Evolutionary conservation across 306 rosid genomes (phyloP).

Genomic region (Cicer judaicum): DNA sequence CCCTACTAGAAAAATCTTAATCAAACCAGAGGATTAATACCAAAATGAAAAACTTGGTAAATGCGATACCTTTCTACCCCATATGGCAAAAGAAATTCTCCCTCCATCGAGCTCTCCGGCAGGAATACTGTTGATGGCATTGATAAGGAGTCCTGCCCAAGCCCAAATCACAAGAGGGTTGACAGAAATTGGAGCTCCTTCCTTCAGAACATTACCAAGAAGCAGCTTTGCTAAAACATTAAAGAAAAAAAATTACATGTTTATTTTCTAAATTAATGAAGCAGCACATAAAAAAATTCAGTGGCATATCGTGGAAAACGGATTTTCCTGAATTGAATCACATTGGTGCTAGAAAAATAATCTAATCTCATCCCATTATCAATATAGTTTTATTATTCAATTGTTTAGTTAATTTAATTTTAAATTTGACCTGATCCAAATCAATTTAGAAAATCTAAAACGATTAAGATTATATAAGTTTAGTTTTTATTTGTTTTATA

Average conservation of each 20-base stretch:
- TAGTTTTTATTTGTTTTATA: neutral
- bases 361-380: neutral
- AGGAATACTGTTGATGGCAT: constrained; percentile 96
- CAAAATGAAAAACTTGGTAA: too few relatives aligned
- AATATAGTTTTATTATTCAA: too few relatives aligned
- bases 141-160: constrained; percentile 99
- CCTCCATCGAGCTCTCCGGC: constrained; percentile 99
- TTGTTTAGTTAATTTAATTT: too few relatives aligned
- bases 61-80: constrained; percentile 96
- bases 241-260: constrained; percentile 32
- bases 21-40: too few relatives aligned
- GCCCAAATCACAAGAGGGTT: constrained; percentile 98
- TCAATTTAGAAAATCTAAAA: neutral
- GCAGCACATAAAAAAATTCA: constrained; percentile 32
- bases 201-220: constrained; percentile 85
- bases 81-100: constrained; percentile 80
- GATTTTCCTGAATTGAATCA: neutral
- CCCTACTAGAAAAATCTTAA: too few relatives aligned
- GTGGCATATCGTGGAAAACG: neutral
- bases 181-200: constrained; percentile 82
- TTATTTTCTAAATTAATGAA: constrained; percentile 32
- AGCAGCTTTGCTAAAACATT: constrained; percentile 77
- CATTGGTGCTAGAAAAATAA: neutral
- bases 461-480: neutral
- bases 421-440: neutral